Conservation (phyloP, 1,284 basidiomycete species). For the Cutaneotrichosporon cutaneum region DNA sequence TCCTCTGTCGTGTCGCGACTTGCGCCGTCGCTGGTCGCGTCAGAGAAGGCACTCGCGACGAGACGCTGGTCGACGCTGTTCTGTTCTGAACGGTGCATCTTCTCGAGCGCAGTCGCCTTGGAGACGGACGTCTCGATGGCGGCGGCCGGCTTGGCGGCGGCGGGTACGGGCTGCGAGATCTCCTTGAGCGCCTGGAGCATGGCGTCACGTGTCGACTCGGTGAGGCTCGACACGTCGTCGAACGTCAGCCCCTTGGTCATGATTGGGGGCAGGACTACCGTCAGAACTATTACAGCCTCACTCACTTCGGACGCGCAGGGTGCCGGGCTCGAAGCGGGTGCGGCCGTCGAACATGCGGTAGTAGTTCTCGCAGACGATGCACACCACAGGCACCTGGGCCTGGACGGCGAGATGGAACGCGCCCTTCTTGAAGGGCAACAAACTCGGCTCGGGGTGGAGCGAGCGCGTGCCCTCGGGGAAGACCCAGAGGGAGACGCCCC, state of each 20-base stretch:
- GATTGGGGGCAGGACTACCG: slow-evolving; percentile 57
- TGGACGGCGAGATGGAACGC: slow-evolving; percentile 95
- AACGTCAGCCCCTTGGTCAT: slow-evolving; percentile 54
- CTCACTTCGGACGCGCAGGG: slow-evolving; percentile 77
- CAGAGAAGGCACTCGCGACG: neutral
- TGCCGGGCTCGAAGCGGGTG: slow-evolving; percentile 73
- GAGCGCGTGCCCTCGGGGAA: slow-evolving; percentile 92
- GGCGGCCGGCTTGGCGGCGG: slow-evolving; percentile 5
- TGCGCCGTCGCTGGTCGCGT: neutral
- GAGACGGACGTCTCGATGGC: slow-evolving; percentile 1
- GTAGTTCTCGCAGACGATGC: slow-evolving; percentile 93
- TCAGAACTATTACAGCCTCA: neutral
- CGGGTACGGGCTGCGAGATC: slow-evolving; percentile 38
- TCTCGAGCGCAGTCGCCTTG: slow-evolving; percentile 2
- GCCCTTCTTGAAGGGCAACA: slow-evolving; percentile 95
- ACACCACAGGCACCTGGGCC: slow-evolving; percentile 75
- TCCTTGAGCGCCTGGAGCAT: slow-evolving; percentile 54
- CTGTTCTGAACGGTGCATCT: neutral
- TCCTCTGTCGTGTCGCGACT: slow-evolving; percentile 45
- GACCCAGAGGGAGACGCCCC: slow-evolving; percentile 73
- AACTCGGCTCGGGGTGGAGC: slow-evolving; percentile 62
- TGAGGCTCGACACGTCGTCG: slow-evolving; percentile 54
- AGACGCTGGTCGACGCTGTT: neutral
- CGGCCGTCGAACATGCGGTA: slow-evolving; percentile 73
- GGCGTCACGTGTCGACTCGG: slow-evolving; percentile 50